These are phyloP conservation scores for Penicillium concentricum DNA, from an alignment of 2,329 filamentous ascomycete genomes.

Conservation along the genomic window DNA sequence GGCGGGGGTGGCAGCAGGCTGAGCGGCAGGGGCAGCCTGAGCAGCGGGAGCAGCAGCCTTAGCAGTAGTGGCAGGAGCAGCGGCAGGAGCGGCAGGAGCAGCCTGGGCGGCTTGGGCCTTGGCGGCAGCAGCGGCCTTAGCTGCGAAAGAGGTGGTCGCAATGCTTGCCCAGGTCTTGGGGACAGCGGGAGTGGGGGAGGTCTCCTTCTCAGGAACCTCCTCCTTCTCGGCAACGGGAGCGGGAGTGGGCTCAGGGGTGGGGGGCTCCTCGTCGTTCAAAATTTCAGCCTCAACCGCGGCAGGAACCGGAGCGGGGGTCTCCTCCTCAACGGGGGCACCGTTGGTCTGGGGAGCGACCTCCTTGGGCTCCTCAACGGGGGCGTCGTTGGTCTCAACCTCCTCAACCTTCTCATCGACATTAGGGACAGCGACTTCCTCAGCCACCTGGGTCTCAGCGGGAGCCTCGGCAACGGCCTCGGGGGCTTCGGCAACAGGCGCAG, in stretches of 20 bases:
- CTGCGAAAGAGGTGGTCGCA: conserved; percentile 37
- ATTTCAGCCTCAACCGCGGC: conserved; percentile 43
- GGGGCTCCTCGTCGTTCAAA: conserved; percentile 61
- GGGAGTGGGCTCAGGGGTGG: conserved; percentile 60
- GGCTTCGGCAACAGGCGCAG: conserved; percentile 44
- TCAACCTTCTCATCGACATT: conserved; percentile 75
- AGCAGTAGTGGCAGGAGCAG: conserved; percentile 26
- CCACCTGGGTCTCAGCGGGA: conserved; percentile 32
- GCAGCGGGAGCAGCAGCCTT: conserved; percentile 35
- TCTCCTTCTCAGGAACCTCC: conserved; percentile 54
- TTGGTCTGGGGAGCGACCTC: conserved; percentile 39
- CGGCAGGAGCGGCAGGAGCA: conserved; percentile 36
- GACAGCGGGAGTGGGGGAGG: conserved; percentile 48
- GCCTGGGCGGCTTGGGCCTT: conserved; percentile 35
- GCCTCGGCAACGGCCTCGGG: conserved; percentile 35
- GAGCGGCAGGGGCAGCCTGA: conserved; percentile 32
- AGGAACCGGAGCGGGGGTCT: conserved; percentile 23
- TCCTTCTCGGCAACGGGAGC: conserved; percentile 49
- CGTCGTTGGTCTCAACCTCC: conserved; percentile 55
- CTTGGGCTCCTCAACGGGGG: conserved; percentile 36
- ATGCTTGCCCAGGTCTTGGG: conserved; percentile 66
- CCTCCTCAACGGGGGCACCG: conserved; percentile 25
- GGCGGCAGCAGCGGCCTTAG: conserved; percentile 40
- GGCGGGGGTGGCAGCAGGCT: conserved; percentile 37
- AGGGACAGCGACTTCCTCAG: conserved; percentile 46